These are phyloP conservation scores for Starmerella vaccinii DNA, from an alignment of 805 yeast genomes.

Conservation along the genomic window DNA sequence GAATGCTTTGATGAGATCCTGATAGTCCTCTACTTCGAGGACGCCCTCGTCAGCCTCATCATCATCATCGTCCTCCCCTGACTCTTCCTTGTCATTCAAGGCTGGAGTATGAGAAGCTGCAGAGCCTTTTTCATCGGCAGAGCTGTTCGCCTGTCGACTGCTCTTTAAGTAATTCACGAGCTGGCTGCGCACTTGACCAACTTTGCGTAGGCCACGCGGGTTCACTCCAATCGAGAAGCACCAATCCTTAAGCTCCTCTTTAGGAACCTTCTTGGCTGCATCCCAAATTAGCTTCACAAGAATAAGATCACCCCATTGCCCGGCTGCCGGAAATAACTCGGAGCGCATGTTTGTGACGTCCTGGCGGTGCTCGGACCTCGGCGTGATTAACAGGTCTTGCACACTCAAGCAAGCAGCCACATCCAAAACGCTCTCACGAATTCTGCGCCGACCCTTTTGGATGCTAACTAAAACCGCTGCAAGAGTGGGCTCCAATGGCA, in stretches of 20 bases:
- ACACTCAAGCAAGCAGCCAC: constrained; percentile 89
- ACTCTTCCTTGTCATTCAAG: background rate
- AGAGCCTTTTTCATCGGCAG: background rate
- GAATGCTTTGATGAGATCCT: constrained; percentile 63
- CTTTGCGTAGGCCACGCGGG: constrained; percentile 70
- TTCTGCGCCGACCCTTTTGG: constrained; percentile 33
- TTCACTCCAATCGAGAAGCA: constrained; percentile 70
- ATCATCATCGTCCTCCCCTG: constrained; percentile 1
- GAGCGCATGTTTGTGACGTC: constrained; percentile 69
- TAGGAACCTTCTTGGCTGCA: constrained; percentile 33
- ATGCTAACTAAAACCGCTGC: constrained; percentile 78
- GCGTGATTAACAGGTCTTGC: constrained; percentile 73
- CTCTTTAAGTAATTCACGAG: constrained; percentile 49
- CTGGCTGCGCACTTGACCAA: constrained; percentile 63
- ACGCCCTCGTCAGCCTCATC: constrained; percentile 4
- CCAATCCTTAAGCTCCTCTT: constrained; percentile 66
- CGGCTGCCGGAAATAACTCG: constrained; percentile 60
- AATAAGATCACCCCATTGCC: constrained; percentile 68
- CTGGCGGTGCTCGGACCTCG: constrained; percentile 70
- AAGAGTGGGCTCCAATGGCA: constrained; percentile 88
- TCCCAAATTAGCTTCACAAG: constrained; percentile 71
- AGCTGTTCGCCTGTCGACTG: background rate
- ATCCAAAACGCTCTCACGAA: constrained; percentile 63
- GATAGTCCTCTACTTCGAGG: constrained; percentile 36
- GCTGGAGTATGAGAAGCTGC: background rate